Evolutionary conservation across 106 monocot genomes (phyloP), one percentile per base, ranked within the genome.

Genomic region (Dendrobium huoshanense): DNA sequence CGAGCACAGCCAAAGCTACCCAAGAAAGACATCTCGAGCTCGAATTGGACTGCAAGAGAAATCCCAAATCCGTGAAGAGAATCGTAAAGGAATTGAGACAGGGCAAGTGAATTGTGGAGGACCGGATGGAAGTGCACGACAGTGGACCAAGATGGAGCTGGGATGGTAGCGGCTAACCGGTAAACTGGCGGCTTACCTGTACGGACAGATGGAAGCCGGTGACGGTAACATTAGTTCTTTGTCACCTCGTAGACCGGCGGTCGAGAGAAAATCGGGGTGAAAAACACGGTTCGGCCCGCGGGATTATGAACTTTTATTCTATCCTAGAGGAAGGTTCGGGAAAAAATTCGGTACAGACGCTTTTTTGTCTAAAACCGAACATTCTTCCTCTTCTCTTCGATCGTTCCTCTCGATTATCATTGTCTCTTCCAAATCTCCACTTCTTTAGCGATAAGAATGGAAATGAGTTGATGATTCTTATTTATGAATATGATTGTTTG

Each of bases 111-210:
- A 22, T 9, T 25, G 25, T 37, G 7, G 1, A 13, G 37, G 37
- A 11, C 70, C 13, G 37, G 70, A 13, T 0, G 4, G 33, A 31
- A 33, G 70, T 40, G 3, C 61, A 19, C 0, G 22, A 4, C 0
- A 22, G n/a, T 3, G 22, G 68, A 68, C 73, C 42, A 44, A 19
- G 43, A 43, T 44, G 17, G 19, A 43, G 43, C 20, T 20, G 73
- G 17, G 19, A 16, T 74, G 20, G 43, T 13, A 70, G 17, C 43
- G 0, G n/a, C 5, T 41, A 44, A 74, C 74, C 74, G 74, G 74
- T 19, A 74, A 74, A 74, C 74, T 37, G 74, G 74, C 74, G 41
- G n/a, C 43, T 74, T 43, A 74, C 19, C 61, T 20, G 61, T 61
- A 61, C 19, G 13, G 22, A 19, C 61, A 6, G n/a, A 61, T 2